A percentile compares a stretch with the other conserved stretches of the same genome.
phyloP scores from a whole-genome alignment of 208 protist species.

The Wallacemonas collosoma region DNA sequence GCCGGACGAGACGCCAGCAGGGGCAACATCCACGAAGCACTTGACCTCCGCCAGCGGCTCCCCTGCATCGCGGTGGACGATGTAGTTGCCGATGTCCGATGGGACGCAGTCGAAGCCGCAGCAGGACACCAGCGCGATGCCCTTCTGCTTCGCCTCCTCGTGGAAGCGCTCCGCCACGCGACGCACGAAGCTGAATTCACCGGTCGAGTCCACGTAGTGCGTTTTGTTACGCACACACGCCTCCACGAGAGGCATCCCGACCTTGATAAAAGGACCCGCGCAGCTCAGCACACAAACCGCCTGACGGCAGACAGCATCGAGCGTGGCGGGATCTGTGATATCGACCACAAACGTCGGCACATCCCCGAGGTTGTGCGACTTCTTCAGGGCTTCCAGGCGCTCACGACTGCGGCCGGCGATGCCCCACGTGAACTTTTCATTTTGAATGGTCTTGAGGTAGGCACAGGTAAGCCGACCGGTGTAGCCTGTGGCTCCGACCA shows the following conservation, averaged over 20 bases:
- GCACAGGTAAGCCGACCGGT: conserved; percentile 72
- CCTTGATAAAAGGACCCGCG: conserved; percentile 80
- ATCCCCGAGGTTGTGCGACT: conserved; percentile 42
- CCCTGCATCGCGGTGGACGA: conserved; percentile 49
- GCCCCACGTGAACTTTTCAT: conserved; percentile 49
- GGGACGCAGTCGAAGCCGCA: conserved; percentile 92
- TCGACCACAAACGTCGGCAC: conserved; percentile 55
- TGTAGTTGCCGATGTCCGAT: conserved; percentile 85
- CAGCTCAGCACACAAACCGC: conserved; percentile 68
- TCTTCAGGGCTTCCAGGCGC: conserved; percentile 58
- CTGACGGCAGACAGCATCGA: conserved; percentile 52
- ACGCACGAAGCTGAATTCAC: conserved; percentile 85
- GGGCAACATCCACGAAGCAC: conserved; percentile 37
- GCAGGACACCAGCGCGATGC: conserved; percentile 69
- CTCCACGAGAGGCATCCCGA: conserved; percentile 87
- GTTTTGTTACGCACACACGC: conserved; percentile 77
- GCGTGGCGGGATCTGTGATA: conserved; percentile 38
- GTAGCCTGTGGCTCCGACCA: conserved; percentile 89
- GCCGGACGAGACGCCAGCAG: conserved; percentile 57
- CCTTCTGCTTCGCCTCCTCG: conserved; percentile 56
- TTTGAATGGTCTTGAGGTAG: conserved; percentile 43
- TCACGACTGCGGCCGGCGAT: conserved; percentile 78
- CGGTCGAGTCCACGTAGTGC: conserved; percentile 93
- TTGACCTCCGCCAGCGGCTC: conserved; percentile 51
- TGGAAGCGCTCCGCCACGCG: conserved; percentile 66